A percentile compares a stretch with the other conserved stretches of the same genome.
These are phyloP conservation scores for Ustilago trichophora DNA, from an alignment of 1,284 basidiomycete species.

Conservation along the genomic window DNA sequence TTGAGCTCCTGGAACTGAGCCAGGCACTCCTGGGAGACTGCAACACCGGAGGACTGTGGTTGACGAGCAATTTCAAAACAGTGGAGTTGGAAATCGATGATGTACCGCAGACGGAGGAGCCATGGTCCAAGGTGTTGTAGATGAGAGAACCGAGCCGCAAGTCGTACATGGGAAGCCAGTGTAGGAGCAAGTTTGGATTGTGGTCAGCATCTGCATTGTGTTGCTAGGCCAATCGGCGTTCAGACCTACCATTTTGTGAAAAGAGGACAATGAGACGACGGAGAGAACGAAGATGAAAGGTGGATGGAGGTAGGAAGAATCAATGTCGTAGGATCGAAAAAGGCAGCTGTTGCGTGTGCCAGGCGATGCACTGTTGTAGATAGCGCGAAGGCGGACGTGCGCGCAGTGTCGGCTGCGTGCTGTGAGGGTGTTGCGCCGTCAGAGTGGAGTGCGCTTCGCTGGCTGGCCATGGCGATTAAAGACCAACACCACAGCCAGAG, in stretches of 20 bases:
- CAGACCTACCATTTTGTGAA: not conserved
- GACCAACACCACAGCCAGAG: not conserved
- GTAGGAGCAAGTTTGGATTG: too few species aligned
- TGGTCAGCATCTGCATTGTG: too few species aligned
- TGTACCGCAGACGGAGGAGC: too few species aligned
- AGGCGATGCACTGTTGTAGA: too few species aligned
- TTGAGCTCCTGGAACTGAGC: conserved; percentile 79
- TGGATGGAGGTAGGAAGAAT: not conserved
- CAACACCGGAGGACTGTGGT: conserved; percentile 79
- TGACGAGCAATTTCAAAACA: too few species aligned
- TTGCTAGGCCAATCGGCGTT: too few species aligned
- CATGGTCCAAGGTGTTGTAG: not conserved
- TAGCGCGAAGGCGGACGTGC: conserved; percentile 8
- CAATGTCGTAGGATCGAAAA: not conserved
- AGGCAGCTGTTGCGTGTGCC: too few species aligned
- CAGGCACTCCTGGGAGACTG: conserved; percentile 74
- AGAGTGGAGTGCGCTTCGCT: conserved; percentile 1
- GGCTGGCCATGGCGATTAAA: too few species aligned
- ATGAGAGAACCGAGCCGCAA: too few species aligned
- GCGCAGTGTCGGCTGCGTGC: conserved; percentile 6
- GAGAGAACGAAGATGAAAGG: not conserved
- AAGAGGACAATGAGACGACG: not conserved
- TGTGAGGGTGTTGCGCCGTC: not conserved
- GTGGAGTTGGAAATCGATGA: too few species aligned
- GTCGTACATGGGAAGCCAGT: too few species aligned